Conservation (phyloP, 2,329 filamentous ascomycete species). For the Sporothrix euskadiensis region DNA sequence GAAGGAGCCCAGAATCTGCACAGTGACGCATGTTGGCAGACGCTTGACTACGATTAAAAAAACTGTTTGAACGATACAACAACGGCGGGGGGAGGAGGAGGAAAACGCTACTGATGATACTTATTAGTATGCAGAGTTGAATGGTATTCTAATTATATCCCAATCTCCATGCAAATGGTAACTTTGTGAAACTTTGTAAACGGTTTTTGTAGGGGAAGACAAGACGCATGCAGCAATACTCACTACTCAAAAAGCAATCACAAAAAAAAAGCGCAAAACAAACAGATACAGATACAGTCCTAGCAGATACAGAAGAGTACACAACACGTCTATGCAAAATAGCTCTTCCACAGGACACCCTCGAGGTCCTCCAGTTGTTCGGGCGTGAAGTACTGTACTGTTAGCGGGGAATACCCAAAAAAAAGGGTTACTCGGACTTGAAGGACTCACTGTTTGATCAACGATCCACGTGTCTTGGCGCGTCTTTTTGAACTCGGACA, state of each 20-base stretch:
- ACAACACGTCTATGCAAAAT: conserved; percentile 70
- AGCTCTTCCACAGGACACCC: conserved; percentile 98
- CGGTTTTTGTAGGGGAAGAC: background rate
- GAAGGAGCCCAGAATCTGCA: background rate
- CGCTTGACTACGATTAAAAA: background rate
- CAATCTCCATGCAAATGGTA: background rate
- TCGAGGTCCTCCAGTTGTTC: conserved; percentile 95
- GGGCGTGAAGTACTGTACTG: conserved; percentile 70
- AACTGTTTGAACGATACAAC: background rate
- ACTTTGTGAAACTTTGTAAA: background rate
- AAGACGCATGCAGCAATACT: background rate
- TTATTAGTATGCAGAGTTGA: background rate
- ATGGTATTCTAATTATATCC: background rate
- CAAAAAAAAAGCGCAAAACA: background rate
- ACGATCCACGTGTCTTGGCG: conserved; percentile 98
- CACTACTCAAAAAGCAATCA: background rate
- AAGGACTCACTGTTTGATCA: conserved; percentile 78
- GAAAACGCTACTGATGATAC: too few relatives aligned
- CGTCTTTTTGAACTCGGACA: conserved; percentile 99
- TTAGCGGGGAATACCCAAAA: background rate
- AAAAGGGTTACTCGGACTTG: background rate
- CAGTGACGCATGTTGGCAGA: conserved; percentile 16
- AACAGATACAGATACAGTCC: background rate
- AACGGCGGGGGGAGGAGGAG: background rate
- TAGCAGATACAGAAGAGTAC: background rate